Conservation (phyloP, 2,329 filamentous ascomycete genomes). For the Fusarium lateritium region DNA sequence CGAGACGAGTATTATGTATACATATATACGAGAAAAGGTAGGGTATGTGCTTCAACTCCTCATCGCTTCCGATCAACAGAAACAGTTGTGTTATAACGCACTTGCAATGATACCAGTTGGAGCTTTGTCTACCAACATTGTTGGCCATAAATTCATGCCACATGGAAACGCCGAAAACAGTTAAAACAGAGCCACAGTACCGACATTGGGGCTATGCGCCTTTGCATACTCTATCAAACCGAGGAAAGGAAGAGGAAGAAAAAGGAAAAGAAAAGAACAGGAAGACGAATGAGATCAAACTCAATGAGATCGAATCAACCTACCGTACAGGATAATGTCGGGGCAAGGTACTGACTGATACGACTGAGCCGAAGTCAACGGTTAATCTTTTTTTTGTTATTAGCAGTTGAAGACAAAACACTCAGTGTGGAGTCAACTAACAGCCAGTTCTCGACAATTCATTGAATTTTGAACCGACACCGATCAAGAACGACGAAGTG, state of each 20-base stretch:
- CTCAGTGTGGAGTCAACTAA: neutral
- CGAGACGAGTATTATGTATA: constrained; percentile 6
- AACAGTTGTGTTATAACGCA: neutral
- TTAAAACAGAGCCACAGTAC: neutral
- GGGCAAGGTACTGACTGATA: neutral
- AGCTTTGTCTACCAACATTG: constrained; percentile 4
- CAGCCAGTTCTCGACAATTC: neutral
- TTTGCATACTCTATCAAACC: neutral
- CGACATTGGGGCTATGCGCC: neutral
- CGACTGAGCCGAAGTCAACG: neutral
- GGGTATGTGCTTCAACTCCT: neutral
- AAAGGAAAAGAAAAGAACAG: neutral
- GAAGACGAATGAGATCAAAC: too few relatives aligned
- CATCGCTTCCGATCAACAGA: constrained; percentile 12
- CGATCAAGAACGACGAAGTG: neutral
- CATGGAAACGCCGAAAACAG: neutral
- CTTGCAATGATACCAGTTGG: neutral
- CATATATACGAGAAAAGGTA: constrained; percentile 7
- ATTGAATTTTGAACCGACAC: constrained; percentile 16
- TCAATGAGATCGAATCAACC: neutral
- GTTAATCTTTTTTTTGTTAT: neutral
- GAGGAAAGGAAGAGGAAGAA: neutral
- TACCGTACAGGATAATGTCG: neutral
- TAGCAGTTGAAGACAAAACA: neutral
- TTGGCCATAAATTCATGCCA: neutral